Evolutionary conservation across 2,329 filamentous ascomycete genomes (phyloP).

Genomic region (Botrytis deweyae): DNA sequence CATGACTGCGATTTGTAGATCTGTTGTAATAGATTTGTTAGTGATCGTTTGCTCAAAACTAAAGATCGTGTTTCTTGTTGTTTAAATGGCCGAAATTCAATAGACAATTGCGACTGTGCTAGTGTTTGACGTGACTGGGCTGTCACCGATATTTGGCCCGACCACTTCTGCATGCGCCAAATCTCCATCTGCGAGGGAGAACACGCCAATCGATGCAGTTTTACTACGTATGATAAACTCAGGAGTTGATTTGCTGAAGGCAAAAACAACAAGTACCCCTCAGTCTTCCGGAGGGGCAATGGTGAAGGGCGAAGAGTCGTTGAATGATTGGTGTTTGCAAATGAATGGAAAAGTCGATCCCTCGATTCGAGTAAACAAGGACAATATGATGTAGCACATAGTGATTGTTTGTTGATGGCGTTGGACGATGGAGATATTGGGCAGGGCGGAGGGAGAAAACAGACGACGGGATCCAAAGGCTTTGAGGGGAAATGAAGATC

Average conservation of each 20-base stretch:
- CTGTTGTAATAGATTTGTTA: constrained; percentile 24
- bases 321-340: background rate
- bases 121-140: background rate
- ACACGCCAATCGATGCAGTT: constrained; percentile 13
- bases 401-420: background rate
- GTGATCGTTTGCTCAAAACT: constrained; percentile 16
- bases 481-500: constrained; percentile 15
- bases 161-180: constrained; percentile 19
- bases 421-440: background rate
- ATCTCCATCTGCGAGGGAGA: background rate
- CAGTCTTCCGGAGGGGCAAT: constrained; percentile 33
- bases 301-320: constrained; percentile 22
- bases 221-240: background rate
- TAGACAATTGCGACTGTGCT: constrained; percentile 6
- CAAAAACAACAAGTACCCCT: constrained; percentile 32
- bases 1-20: constrained; percentile 64
- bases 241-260: background rate
- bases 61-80: background rate
- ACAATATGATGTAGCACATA: background rate
- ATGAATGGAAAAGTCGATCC: background rate
- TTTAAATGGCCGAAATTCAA: background rate
- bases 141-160: constrained; percentile 14
- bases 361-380: background rate
- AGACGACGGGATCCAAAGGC: constrained; percentile 10
- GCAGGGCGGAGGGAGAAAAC: constrained; percentile 20